Evolutionary conservation across 768 basidiomycete genomes (phyloP), one percentile per base, ranked within the genome.

Genomic region (Suillus occidentalis): DNA sequence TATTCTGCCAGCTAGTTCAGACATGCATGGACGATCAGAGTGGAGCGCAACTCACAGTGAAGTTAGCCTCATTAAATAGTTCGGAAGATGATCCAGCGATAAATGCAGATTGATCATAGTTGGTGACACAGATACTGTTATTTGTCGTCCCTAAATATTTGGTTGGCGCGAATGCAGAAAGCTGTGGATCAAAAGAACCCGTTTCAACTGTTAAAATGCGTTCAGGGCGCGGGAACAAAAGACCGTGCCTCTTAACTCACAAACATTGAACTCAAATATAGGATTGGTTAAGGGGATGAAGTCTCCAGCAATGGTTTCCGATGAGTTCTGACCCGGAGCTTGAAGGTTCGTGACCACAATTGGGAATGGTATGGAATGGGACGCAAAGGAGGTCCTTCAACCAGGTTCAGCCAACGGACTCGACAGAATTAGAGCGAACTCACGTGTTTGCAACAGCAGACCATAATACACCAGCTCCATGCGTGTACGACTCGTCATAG

Each of bases 101-200:
- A 18, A 76, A 63, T 3, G 75, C 58, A 0, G 67, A 68, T 50
- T 80, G 78, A n/a, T 79, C 79, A 59, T 74, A 79, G 50, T 77
- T 76, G 2, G 75, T 72, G 6, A 79, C 56, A 25, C 78, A 80
- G 36, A 73, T 40, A 34, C 65, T 75, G 14, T 64, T 66, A 49
- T 78, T 79, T 8, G 62, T 71, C 28, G 77, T 77, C 1, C 86
- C 86, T 25, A 84, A 68, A 69, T 83, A 81, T 65, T 82, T 77
- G 40, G 81, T 73, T 0, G 80, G 77, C 6, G 79, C 78, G 61
- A 84, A 85, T 3, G 84, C 83, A 1, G 82, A 79, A 7, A 81
- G 70, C 49, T 76, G 76, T 60, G 80, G 73, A 62, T 83, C 82
- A 65, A 73, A 83, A 0, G 78, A 80, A 0, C 83, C 81, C 69